Percentiles rank a stretch among this genome's conserved stretches.
Conservation (phyloP, 164 flowering plant species). For the Paratinospora sagittata region DNA sequence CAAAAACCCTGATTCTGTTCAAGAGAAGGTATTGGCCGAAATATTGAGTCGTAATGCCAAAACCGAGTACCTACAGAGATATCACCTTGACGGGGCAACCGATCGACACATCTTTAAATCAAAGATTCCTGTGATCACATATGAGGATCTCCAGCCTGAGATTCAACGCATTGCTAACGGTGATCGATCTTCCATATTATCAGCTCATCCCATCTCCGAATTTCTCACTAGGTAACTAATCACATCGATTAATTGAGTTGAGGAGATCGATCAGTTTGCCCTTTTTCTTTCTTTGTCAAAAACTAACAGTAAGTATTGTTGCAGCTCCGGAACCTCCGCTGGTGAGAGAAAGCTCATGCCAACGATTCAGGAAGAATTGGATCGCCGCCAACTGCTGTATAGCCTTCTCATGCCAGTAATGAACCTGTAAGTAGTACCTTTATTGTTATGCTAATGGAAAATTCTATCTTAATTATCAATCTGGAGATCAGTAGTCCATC, state of each 20-base stretch:
- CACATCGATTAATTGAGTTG: neutral
- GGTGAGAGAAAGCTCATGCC: conserved; percentile 86
- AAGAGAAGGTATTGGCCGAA: conserved; percentile 44
- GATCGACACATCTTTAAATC: conserved; percentile 57
- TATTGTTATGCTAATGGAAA: too few species aligned
- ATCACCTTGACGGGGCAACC: conserved; percentile 33
- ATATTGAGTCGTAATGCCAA: conserved; percentile 45
- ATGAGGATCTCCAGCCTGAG: conserved; percentile 62
- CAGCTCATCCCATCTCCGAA: conserved; percentile 60
- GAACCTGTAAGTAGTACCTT: conserved; percentile 45
- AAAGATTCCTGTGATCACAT: conserved; percentile 50
- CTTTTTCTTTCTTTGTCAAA: neutral
- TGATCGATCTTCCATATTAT: conserved; percentile 55
- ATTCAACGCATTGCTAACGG: conserved; percentile 74
- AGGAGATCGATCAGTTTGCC: too few species aligned
- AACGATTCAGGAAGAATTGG: conserved; percentile 57
- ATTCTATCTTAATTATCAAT: too few species aligned
- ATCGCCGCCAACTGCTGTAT: conserved; percentile 54
- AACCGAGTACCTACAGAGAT: conserved; percentile 54
- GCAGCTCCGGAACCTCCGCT: conserved; percentile 84
- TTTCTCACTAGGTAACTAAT: conserved; percentile 74
- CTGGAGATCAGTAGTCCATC: too few species aligned
- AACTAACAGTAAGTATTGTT: neutral
- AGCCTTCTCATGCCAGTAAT: conserved; percentile 83
- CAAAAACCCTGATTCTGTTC: conserved; percentile 42